Percentiles rank a stretch among this genome's conserved stretches.
Evolutionary conservation across 2,329 filamentous ascomycete species (phyloP).

Genomic region (Leptoxyphium fumago): DNA sequence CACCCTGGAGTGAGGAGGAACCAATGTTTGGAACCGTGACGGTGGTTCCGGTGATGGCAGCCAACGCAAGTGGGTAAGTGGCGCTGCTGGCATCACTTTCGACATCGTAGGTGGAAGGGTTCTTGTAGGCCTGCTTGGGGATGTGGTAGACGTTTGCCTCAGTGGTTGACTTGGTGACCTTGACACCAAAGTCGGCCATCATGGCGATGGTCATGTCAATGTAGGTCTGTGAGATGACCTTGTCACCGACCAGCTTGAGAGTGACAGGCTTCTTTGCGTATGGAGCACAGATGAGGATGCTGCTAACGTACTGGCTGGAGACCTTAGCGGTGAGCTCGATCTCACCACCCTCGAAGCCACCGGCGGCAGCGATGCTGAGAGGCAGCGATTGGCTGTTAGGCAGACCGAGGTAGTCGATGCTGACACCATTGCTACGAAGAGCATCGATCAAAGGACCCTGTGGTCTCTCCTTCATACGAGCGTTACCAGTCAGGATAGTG

Average conservation of each 20-base stretch:
- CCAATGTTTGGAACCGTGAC: slow-evolving; percentile 97
- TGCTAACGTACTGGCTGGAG: slow-evolving; percentile 98
- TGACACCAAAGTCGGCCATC: slow-evolving; percentile 85
- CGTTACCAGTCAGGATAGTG: slow-evolving; percentile 81
- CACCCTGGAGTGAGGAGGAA: slow-evolving; percentile 78
- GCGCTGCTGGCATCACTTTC: slow-evolving; percentile 97
- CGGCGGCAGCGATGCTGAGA: slow-evolving; percentile 64
- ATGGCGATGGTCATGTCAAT: slow-evolving; percentile 98
- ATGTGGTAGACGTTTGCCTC: slow-evolving; percentile 91
- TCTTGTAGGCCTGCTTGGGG: slow-evolving; percentile 67
- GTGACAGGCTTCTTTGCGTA: slow-evolving; percentile 93
- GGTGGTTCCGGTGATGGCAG: slow-evolving; percentile 87
- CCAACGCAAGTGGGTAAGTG: slow-evolving; percentile 86
- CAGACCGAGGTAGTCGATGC: slow-evolving; percentile 71
- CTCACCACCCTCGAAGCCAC: slow-evolving; percentile 68
- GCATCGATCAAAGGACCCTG: slow-evolving; percentile 90
- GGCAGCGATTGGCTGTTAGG: slow-evolving; percentile 75
- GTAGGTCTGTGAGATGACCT: slow-evolving; percentile 91
- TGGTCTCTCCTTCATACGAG: slow-evolving; percentile 88
- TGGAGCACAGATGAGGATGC: slow-evolving; percentile 88
- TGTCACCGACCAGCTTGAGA: slow-evolving; percentile 80
- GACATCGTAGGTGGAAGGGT: slow-evolving; percentile 73
- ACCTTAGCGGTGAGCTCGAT: slow-evolving; percentile 91
- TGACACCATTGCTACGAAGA: slow-evolving; percentile 71
- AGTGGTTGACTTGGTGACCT: slow-evolving; percentile 58